Base-by-base conservation (phyloP, 148 eudicot species). In the Cornus florida region DNA sequence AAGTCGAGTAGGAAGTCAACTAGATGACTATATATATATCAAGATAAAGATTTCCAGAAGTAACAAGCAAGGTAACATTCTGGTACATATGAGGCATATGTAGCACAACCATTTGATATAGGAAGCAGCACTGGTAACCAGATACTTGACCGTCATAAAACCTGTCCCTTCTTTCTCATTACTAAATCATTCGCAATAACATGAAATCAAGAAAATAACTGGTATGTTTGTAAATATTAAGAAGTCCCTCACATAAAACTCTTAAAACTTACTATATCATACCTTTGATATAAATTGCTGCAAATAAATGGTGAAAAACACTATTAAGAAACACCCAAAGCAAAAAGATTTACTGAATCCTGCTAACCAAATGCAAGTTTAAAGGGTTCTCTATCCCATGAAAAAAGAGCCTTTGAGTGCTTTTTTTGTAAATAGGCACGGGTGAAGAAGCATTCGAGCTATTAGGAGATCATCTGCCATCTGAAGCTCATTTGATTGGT, bases 101-200 rank as follows among this genome's bases (percentile, higher is more conserved):
- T 32, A 57, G 67, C 76, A 74, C 66, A 56, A 74, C 56, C 24
- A 74, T 59, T 74, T 43, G 6, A 17, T 7, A 35, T n/a, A 24
- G 67, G 7, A 38, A 75, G 62, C 12, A 59, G 46, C 33, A 75
- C 69, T 31, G 31, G 53, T 75, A 39, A 39, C 43, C 43, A 39
- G 43, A 4, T 39, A 39, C 43, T 39, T 39, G 5, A 28, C 28
- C 28, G 28, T 28, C 28, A 28, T 28, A 28, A 28, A 28, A 35
- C 38, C 77, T 10, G 32, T 35, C 69, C 31, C 32, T 17, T 22
- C 59, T 33, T 20, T 48, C 11, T 48, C 10, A 46, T 74, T 38
- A 10, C 77, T 11, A 3, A 32, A 33, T 35, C 77, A 2, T 60
- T 67, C 50, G 32, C 13, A 57, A 50, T 46, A 72, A 22, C 43